Percentiles rank a stretch among this genome's conserved stretches.
Evolutionary conservation across 371 early-diverging fungal species (phyloP).

Genomic region (Mucor indicus): DNA sequence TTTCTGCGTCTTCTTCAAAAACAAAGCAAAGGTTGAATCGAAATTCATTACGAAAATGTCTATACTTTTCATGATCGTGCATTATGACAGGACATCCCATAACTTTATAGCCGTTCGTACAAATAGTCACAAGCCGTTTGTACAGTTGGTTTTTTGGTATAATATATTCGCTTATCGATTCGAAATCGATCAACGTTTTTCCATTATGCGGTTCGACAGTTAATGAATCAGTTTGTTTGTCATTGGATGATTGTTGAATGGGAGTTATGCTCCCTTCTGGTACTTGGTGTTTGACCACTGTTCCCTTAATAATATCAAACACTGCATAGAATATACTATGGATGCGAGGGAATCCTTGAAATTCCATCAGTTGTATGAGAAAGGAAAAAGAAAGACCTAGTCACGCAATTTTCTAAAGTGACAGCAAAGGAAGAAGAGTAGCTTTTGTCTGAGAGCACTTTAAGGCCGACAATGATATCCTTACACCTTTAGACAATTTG

Average conservation of each 20-base stretch:
- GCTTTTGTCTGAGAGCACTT: too few relatives aligned
- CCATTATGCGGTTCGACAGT: slow-evolving; percentile 2
- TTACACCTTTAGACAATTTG: too few relatives aligned
- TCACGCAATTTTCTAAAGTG: too few relatives aligned
- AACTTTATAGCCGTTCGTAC: slow-evolving; percentile 69
- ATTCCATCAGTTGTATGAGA: slow-evolving; percentile 33
- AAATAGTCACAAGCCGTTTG: slow-evolving; percentile 75
- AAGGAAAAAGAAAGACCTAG: slow-evolving; percentile 7
- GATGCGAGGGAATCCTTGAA: slow-evolving; percentile 73
- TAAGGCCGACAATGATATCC: too few relatives aligned
- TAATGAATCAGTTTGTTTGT: neutral
- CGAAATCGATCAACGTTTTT: slow-evolving; percentile 72
- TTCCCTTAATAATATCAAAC: slow-evolving; percentile 84
- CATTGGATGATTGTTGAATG: slow-evolving; percentile 5
- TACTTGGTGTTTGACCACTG: slow-evolving; percentile 79
- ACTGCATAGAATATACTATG: slow-evolving; percentile 81
- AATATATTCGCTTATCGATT: slow-evolving; percentile 83
- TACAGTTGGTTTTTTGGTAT: slow-evolving; percentile 84
- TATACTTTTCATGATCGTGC: slow-evolving; percentile 68
- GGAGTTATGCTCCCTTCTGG: slow-evolving; percentile 74
- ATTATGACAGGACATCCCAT: slow-evolving; percentile 79
- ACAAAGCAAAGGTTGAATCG: slow-evolving; percentile 89
- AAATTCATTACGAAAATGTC: slow-evolving; percentile 68
- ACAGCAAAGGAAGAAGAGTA: too few relatives aligned
- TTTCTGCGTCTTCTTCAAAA: slow-evolving; percentile 78